Base-by-base conservation (phyloP, 176 grass and related monocot genomes). In the Phragmites australis region DNA sequence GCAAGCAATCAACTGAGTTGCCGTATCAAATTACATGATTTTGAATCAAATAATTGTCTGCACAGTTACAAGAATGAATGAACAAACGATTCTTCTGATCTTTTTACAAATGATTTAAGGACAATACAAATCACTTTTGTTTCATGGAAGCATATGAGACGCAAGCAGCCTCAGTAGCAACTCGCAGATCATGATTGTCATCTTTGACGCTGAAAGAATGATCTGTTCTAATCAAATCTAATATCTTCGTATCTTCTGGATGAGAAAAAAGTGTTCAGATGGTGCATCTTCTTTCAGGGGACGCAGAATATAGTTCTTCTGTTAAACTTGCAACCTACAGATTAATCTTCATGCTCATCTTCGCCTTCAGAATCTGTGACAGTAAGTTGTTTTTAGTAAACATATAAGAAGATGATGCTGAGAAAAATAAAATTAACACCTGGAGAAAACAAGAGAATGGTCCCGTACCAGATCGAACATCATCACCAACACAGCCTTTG, bases 341-440 rank as follows among this genome's bases (percentile, higher is more conserved):
- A 45, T 82, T 87, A 94, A 77, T 94, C 91, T 86, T 94, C 87
- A 81, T 97, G 94, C 34, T 84, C 79, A 31, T 90, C 94, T 84
- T 97, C 94, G 1, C 59, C 91, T 91, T 97, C 94, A 88, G 91
- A 97, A 92, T 97, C 94, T 97, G 83, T 86, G 78, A 75, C 11
- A 76, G 55, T n/a, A 80, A 58, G 23, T 54, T 19, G n/a, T 30
- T 56, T 74, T 79, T 60, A 61, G 83, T 31, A 82, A 69, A 66
- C 19, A 8, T 31, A 43, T 22, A 67, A 66, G 43, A 63, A 54
- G 22, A 84, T 67, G 71, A 18, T 23, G 17, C 54, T 68, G 14
- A 55, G 76, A 32, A 21, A 70, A 9, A 79, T 18, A 50, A 23
- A 71, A 31, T 37, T 66, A 85, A 19, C 34, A 70, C 30, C 39